Base-by-base conservation (phyloP, 2,329 filamentous ascomycete species). In the Colletotrichum endophyticum region DNA sequence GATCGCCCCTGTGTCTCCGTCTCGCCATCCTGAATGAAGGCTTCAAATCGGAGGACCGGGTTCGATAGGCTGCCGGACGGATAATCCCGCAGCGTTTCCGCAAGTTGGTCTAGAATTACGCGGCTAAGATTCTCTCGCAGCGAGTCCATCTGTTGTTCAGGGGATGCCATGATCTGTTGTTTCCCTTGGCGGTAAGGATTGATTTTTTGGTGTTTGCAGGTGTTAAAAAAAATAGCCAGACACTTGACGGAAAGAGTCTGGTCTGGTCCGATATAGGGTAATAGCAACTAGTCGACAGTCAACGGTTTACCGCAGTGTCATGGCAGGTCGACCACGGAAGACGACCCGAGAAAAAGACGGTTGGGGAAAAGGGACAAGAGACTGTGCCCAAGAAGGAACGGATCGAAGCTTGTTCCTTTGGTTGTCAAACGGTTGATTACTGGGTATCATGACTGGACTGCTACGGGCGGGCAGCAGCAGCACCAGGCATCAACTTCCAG, bases 11-110 rank as follows among this genome's bases (percentile, higher is more conserved):
- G 76, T 27, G 61, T 39, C 44, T 66, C 68, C 13, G 73, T 70
- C 53, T 77, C 70, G 39, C 77, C 77, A 30, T 78, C 77, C 59
- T 78, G 77, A 30, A 78, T 77, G 36, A 78, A 78, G 19, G 77
- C 77, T 56, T 78, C 77, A 28, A 78, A 77, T 44, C 77, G 75
- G 19, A 78, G 67, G 25, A 78, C 77, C 6, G 77, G 77, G 61
- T 78, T 78, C 34, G 68, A 44, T n/a, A 78, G 71, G 63, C 66
- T 77, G 13, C 74, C 75, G 32, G 77, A 71, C 13, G 75, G 72
- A 77, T 77, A 78, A 71, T 78, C 75, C 67, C 72, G 67, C 57
- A 77, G 32, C 5, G 77, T 74, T 68, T 77, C 76, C 25, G 76
- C 66, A 61, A 78, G 71, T 49, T 78, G 77, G 19, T 78, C 77